Base-by-base conservation (phyloP, 192 early-diverging fungal genomes). In the Umbelopsis vinacea region DNA sequence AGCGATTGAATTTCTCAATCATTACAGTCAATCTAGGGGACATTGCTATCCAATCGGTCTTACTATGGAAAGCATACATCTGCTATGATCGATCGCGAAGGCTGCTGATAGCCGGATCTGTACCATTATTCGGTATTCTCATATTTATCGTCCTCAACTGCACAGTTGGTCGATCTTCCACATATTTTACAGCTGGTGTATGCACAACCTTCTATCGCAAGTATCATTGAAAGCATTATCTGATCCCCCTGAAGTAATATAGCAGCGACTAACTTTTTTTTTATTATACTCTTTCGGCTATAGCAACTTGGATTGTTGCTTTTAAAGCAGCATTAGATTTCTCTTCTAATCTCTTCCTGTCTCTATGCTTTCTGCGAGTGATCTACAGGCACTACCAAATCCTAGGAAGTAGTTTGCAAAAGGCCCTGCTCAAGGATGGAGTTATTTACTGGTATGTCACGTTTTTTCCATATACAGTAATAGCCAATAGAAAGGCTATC, bases 51-150 rank as follows among this genome's bases (percentile, higher is more conserved):
- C 73, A 74, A 68, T 21, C 23, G 5, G 70, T 79, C 6, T 45
- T 79, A 5, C 22, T 79, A 46, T 79, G 77, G 72, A 79, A 79
- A 55, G 77, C 77, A 5, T 79, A 74, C 17, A 48, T 79, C 5
- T 73, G 77, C 19, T 70, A 79, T 47, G 70, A 71, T 24, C 72
- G 73, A 19, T 79, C 77, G 14, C 74, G 60, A 17, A 24, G 74
- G 24, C 67, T 79, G 52, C 33, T 79, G 4, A 12, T 67, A 0
- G 15, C 74, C 2, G 77, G 77, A 0, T 24, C 29, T 43, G 5
- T 74, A 3, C 77, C 77, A 24, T 47, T 79, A 2, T 2, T 74
- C 14, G 77, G 69, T 22, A 71, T 79, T 15, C 45, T 66, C 4
- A 52, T 71, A 14, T 74, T 79, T 21, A 71, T 79, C 22, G 24